Evolutionary conservation across 805 yeast species (phyloP).

Genomic region (Wickerhamomyces bovis): DNA sequence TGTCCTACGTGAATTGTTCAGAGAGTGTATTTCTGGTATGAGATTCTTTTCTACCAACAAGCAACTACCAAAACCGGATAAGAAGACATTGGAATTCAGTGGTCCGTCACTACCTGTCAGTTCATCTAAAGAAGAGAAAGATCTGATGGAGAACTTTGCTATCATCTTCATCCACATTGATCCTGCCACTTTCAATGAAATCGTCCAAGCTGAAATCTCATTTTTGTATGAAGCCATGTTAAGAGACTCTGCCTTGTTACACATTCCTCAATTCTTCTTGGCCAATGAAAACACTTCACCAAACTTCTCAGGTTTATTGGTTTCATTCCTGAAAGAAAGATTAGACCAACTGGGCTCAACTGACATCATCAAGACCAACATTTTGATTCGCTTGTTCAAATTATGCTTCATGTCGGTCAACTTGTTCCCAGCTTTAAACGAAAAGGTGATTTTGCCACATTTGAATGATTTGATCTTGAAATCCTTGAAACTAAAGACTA

Average conservation of each 20-base stretch:
- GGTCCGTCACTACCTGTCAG: constrained; percentile 83
- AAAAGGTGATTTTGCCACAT: constrained; percentile 82
- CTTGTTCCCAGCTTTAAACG: constrained; percentile 81
- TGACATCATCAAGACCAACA: constrained; percentile 69
- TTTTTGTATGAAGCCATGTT: constrained; percentile 73
- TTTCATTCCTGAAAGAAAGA: constrained; percentile 68
- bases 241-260: constrained; percentile 77
- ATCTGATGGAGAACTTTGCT: constrained; percentile 91
- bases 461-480: constrained; percentile 76
- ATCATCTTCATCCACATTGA: constrained; percentile 91
- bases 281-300: constrained; percentile 95
- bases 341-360: constrained; percentile 76
- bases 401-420: constrained; percentile 94
- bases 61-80: constrained; percentile 18
- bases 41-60: constrained; percentile 55
- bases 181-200: constrained; percentile 92
- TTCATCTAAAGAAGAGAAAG: constrained; percentile 89
- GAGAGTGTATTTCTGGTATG: constrained; percentile 80
- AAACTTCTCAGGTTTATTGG: constrained; percentile 78
- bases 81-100: constrained; percentile 35
- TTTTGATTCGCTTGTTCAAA: constrained; percentile 81
- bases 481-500: constrained; percentile 71
- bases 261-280: constrained; percentile 87
- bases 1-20: constrained; percentile 68
- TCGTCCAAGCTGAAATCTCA: constrained; percentile 74